Base-by-base conservation (phyloP, 805 yeast species). In the Ogataea parapolymorpha region DNA sequence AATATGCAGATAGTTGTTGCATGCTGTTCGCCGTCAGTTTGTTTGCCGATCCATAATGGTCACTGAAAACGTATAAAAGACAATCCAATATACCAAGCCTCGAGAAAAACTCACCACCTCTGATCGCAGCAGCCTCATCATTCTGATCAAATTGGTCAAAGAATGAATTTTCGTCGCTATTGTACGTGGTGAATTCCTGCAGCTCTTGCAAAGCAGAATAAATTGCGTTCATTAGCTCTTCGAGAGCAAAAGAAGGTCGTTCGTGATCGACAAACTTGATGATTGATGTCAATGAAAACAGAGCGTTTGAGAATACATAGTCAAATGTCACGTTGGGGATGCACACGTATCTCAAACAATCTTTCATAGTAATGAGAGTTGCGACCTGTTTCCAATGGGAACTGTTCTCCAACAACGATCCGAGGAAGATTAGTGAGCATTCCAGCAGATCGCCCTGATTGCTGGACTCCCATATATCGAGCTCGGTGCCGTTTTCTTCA, bases 281-380 rank as follows among this genome's bases (percentile, higher is more conserved):
- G 1, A 79, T 72, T 17, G 77, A 79, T 24, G 76, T 65, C 23
- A 79, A 59, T 15, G 80, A 75, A 28, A 70, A 66, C 47, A 79
- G 60, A 0, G 80, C 75, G 44, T 71, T 72, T 1, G 87, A 77
- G 26, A 70, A 63, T 5, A 74, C 67, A 49, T 72, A 79, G 51
- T 84, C 89, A 56, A 70, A 82, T 0, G 91, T 83, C 2, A 77
- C 73, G 39, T 78, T 72, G 7, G 69, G 62, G 40, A 80, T 53
- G 2, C 73, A 66, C 6, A 82, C 55, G 26, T 77, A 67, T 2
- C 68, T 60, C 12, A 79, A 46, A 70, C 85, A 74, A 11, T 67
- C 65, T 9, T 67, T 63, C 44, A 70, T 65, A 0, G 63, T 51
- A 7, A 78, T 14, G 55, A 55, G n/a, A 61, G 65, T 12, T 68